Evolutionary conservation across 148 eudicot genomes (phyloP), one percentile per base, ranked within the genome.

Genomic region (Amaranthus palmeri): DNA sequence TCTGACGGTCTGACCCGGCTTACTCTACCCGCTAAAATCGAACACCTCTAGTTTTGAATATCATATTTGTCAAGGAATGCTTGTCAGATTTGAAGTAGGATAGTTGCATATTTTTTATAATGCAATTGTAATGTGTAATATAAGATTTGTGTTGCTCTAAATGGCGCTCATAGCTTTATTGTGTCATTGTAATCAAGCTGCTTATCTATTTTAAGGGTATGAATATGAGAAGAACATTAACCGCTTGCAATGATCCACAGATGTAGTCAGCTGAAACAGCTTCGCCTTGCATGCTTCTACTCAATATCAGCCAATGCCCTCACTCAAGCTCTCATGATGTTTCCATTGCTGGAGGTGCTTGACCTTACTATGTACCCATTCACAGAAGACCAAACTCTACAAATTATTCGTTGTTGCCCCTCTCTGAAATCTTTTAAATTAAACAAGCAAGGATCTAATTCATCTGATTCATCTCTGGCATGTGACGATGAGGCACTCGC

Each of bases 291-390:
- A 54, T 69, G 74, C 74, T 86, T 86, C 79, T 69, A 79, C 51
- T 4, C 14, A 15, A 61, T 90, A 44, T 70, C 89, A 3, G 82
- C 82, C 65, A 78, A 74, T 1, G 83, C 85, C 36, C 75, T 90
- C 68, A 65, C 72, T 55, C 79, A 87, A 76, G 84, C 86, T 45
- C 67, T 83, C 46, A 71, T 72, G 78, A 83, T 79, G 46, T 68
- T 88, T 9, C 84, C 88, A 4, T 67, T 70, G 17, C 75, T 90
- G 66, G 89, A 93, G 79, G 90, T 90, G 73, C 83, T 90, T 64
- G 86, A 86, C 67, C 78, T 88, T 59, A 74, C 77, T 61, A 68
- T 65, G 52, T 71, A 74, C 53, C 14, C 77, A 0, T 47, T 82
- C 65, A n/a, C 78, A 67, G 68, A 50, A 44, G 76, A 77, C 51